phyloP scores from a whole-genome alignment of 495 filamentous ascomycete species.

The Aspergillus funiculosus region DNA sequence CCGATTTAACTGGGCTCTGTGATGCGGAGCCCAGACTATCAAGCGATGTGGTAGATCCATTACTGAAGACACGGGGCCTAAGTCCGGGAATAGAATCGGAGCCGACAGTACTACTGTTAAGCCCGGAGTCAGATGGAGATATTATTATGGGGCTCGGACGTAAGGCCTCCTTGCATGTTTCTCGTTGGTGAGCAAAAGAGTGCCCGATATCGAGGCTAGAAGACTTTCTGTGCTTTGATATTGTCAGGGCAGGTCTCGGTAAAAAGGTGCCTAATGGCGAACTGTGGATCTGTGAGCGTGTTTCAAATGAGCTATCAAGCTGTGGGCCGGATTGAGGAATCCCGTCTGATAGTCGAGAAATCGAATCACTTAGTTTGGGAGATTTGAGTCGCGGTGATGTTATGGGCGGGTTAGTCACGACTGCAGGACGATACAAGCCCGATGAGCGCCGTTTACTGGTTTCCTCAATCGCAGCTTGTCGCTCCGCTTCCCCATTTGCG shows the following conservation, averaged over 20 bases:
- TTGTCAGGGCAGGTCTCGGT: conserved; percentile 16
- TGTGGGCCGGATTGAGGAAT: conserved; percentile 18
- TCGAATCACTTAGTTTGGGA: conserved; percentile 27
- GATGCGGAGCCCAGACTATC: conserved; percentile 29
- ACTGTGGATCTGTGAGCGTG: conserved; percentile 17
- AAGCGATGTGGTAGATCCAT: conserved; percentile 31
- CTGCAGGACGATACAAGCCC: conserved; percentile 32
- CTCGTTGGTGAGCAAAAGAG: conserved; percentile 8
- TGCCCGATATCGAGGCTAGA: conserved; percentile 35
- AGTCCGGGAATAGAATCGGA: conserved; percentile 30
- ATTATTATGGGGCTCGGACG: conserved; percentile 33
- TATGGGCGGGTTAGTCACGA: conserved; percentile 25
- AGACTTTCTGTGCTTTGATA: conserved; percentile 33
- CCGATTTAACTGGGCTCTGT: conserved; percentile 42
- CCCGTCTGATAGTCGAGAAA: conserved; percentile 27
- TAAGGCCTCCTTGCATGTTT: conserved; percentile 20
- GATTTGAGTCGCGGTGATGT: conserved; percentile 41
- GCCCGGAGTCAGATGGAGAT: conserved; percentile 21
- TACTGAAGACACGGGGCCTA: conserved; percentile 39
- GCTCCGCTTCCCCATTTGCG: conserved; percentile 46
- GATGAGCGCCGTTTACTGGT: conserved; percentile 32
- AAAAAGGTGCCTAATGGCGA: conserved; percentile 22
- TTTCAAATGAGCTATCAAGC: conserved; percentile 20
- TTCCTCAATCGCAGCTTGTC: conserved; percentile 20
- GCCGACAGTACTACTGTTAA: conserved; percentile 22